Evolutionary conservation across 2,329 filamentous ascomycete species (phyloP).

Genomic region (Zymoseptoria passerinii): DNA sequence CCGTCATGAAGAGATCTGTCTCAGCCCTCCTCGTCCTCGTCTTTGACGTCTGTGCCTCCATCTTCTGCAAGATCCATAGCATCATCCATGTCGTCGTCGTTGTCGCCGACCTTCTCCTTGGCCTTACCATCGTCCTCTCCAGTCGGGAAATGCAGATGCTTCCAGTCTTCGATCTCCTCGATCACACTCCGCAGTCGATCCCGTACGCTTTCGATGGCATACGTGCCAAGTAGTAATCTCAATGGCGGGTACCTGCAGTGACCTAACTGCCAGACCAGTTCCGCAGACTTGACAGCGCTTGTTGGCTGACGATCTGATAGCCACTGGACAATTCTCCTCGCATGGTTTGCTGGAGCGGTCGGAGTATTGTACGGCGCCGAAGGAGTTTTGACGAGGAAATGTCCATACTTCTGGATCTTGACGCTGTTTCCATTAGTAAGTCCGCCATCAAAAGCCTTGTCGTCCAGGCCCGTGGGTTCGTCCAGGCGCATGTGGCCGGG

Average conservation of each 20-base stretch:
- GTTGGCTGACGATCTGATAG: slow-evolving; percentile 85
- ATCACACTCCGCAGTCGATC: slow-evolving; percentile 84
- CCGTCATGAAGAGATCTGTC: background rate
- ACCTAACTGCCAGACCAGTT: slow-evolving; percentile 85
- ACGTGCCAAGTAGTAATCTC: slow-evolving; percentile 77
- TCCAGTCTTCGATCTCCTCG: slow-evolving; percentile 56
- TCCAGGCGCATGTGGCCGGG: slow-evolving; percentile 82
- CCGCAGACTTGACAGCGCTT: slow-evolving; percentile 83
- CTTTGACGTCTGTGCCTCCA: slow-evolving; percentile 11
- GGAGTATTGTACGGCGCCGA: slow-evolving; percentile 71
- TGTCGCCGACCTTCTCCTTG: slow-evolving; percentile 18
- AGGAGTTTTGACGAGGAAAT: slow-evolving; percentile 82
- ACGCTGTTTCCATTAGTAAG: slow-evolving; percentile 8
- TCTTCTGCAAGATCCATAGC: slow-evolving; percentile 17
- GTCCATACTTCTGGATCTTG: slow-evolving; percentile 69
- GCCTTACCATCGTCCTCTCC: slow-evolving; percentile 23
- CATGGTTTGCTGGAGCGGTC: slow-evolving; percentile 78
- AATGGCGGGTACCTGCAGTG: slow-evolving; percentile 93
- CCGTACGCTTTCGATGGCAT: slow-evolving; percentile 90
- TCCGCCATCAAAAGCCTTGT: slow-evolving; percentile 19
- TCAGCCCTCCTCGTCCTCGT: slow-evolving; percentile 12
- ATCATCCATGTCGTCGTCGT: slow-evolving; percentile 20
- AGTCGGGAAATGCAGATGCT: slow-evolving; percentile 31
- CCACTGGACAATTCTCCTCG: slow-evolving; percentile 88
- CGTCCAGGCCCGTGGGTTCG: slow-evolving; percentile 47